phyloP scores from a whole-genome alignment of 2,329 filamentous ascomycete species.

The Exophiala oligosperma region DNA sequence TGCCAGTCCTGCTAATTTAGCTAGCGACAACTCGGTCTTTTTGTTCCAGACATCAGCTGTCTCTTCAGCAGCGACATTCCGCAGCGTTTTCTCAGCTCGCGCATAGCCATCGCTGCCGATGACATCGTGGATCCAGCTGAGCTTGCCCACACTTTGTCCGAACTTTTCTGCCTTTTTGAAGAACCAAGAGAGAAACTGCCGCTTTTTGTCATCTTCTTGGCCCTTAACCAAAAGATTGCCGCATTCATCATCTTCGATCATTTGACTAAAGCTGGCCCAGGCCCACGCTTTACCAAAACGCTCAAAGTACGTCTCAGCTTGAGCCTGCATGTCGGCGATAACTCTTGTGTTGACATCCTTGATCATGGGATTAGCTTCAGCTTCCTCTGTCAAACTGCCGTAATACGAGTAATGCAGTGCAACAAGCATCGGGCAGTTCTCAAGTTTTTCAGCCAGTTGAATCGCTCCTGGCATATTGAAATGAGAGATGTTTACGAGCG shows the following conservation, averaged over 20 bases:
- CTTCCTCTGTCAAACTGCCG: constrained; percentile 20
- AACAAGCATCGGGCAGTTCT: constrained; percentile 64
- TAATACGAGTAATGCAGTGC: constrained; percentile 33
- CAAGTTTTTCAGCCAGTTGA: constrained; percentile 61
- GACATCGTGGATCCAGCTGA: constrained; percentile 95
- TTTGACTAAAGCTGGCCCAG: constrained; percentile 74
- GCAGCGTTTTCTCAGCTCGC: constrained; percentile 69
- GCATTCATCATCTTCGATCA: constrained; percentile 68
- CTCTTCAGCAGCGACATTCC: constrained; percentile 66
- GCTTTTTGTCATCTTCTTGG: constrained; percentile 56
- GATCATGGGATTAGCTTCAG: constrained; percentile 18
- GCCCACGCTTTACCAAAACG: constrained; percentile 54
- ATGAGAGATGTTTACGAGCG: constrained; percentile 16
- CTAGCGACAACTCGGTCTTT: constrained; percentile 86
- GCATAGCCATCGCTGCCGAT: constrained; percentile 72
- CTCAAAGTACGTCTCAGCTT: constrained; percentile 49
- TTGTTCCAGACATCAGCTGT: constrained; percentile 88
- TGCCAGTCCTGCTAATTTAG: constrained; percentile 77
- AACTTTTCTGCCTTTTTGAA: constrained; percentile 70
- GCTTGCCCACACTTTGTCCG: constrained; percentile 54
- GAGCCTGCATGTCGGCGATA: constrained; percentile 37
- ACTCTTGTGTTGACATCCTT: constrained; percentile 29
- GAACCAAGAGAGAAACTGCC: constrained; percentile 73
- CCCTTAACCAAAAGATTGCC: constrained; percentile 67
- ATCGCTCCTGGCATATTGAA: constrained; percentile 48